phyloP scores from a whole-genome alignment of 2,329 filamentous ascomycete species.

The Aureobasidium leucospermi region DNA sequence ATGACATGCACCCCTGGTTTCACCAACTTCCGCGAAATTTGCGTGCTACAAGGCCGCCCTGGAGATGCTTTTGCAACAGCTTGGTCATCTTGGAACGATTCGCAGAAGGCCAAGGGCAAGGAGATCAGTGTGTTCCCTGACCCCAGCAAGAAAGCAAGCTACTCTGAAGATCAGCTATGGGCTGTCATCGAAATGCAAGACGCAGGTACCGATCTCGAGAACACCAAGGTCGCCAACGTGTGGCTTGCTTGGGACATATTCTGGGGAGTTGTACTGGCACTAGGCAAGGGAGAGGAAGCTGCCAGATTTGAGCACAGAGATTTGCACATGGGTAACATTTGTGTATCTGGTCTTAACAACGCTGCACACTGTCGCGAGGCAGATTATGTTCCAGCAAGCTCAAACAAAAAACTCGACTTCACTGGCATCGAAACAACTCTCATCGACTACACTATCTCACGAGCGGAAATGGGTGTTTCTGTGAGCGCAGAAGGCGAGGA shows the following conservation, averaged over 20 bases:
- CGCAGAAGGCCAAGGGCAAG: slow-evolving; percentile 32
- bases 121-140: slow-evolving; percentile 47
- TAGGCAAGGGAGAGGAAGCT: slow-evolving; percentile 54
- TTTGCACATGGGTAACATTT: slow-evolving; percentile 60
- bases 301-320: slow-evolving; percentile 60
- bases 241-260: slow-evolving; percentile 53
- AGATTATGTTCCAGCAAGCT: slow-evolving; percentile 20
- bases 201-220: slow-evolving; percentile 52
- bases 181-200: slow-evolving; percentile 60
- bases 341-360: slow-evolving; percentile 32
- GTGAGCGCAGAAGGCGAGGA: slow-evolving; percentile 15
- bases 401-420: slow-evolving; percentile 38
- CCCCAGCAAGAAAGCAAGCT: slow-evolving; percentile 46
- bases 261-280: slow-evolving; percentile 56
- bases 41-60: slow-evolving; percentile 51
- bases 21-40: slow-evolving; percentile 53
- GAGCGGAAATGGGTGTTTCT: slow-evolving; percentile 42
- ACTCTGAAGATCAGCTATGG: slow-evolving; percentile 52
- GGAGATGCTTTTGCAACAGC: slow-evolving; percentile 42
- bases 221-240: slow-evolving; percentile 7
- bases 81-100: slow-evolving; percentile 39
- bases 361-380: slow-evolving; percentile 18
- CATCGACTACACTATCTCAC: slow-evolving; percentile 61
- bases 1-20: slow-evolving; percentile 55
- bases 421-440: slow-evolving; percentile 55